Evolutionary conservation across 1,284 basidiomycete species (phyloP).

Genomic region (Inonotus obliquus): DNA sequence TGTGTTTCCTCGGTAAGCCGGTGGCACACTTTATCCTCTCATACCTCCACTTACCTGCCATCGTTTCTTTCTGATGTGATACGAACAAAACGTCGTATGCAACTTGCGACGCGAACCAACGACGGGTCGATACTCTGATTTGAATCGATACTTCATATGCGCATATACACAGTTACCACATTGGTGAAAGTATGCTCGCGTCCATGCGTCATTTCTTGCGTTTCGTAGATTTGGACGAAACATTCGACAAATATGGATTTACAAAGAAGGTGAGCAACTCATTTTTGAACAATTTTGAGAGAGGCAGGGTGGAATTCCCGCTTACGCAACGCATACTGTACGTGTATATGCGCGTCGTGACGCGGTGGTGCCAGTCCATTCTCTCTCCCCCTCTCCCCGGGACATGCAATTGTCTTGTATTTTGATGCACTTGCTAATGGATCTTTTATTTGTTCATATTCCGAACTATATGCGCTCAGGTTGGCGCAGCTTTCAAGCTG

Average conservation of each 20-base stretch:
- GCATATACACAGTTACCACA: conserved; percentile 44
- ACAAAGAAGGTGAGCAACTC: conserved; percentile 42
- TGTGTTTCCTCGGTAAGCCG: conserved; percentile 55
- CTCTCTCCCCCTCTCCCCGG: no score
- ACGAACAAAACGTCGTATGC: no score
- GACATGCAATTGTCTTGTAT: no score
- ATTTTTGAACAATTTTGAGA: no score
- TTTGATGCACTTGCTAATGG: no score
- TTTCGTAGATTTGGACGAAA: conserved; percentile 57
- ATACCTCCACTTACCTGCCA: not conserved
- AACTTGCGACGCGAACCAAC: not conserved
- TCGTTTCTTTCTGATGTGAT: not conserved
- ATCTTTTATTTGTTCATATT: no score
- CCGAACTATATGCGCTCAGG: conserved; percentile 24
- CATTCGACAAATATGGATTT: conserved; percentile 48
- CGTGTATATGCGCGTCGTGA: not conserved
- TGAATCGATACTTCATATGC: not conserved
- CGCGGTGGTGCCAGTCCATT: not conserved
- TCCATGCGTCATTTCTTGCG: conserved; percentile 55
- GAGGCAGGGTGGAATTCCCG: no score
- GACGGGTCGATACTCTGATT: not conserved
- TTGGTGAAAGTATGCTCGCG: conserved; percentile 62
- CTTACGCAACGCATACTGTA: no score
- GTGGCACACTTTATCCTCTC: not conserved
- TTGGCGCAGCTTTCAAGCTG: conserved; percentile 50